Evolutionary conservation across 2,329 filamentous ascomycete species (phyloP).

Genomic region (Pestalotiopsis fici): DNA sequence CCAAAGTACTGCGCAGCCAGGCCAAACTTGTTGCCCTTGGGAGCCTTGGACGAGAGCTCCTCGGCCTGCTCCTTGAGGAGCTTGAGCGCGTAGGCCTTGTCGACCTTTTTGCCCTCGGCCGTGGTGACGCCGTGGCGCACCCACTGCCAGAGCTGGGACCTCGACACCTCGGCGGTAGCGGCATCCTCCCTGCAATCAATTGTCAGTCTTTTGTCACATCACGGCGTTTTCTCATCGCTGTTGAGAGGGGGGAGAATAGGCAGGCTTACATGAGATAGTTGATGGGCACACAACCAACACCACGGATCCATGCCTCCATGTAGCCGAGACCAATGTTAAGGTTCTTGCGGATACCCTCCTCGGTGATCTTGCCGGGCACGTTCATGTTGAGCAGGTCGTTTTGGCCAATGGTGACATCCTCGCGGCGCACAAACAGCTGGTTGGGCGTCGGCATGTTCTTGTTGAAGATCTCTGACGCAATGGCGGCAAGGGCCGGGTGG

Average conservation of each 20-base stretch:
- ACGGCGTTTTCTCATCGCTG: no score
- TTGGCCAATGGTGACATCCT: slow-evolving; percentile 82
- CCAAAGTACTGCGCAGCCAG: slow-evolving; percentile 93
- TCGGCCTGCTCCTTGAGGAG: slow-evolving; percentile 85
- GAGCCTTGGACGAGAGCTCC: slow-evolving; percentile 70
- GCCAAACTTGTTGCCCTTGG: slow-evolving; percentile 88
- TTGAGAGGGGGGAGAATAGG: no score
- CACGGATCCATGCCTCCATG: slow-evolving; percentile 98
- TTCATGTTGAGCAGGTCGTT: slow-evolving; percentile 99
- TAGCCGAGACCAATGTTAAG: slow-evolving; percentile 94
- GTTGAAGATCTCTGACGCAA: slow-evolving; percentile 94
- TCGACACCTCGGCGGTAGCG: slow-evolving; percentile 92
- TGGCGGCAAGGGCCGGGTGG: slow-evolving; percentile 85
- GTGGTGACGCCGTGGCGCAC: slow-evolving; percentile 73
- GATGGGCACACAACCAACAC: slow-evolving; percentile 93
- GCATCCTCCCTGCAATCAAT: slow-evolving; percentile 71
- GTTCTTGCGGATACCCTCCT: slow-evolving; percentile 96
- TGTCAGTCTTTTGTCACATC: no score
- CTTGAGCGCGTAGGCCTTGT: slow-evolving; percentile 87
- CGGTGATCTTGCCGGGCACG: slow-evolving; percentile 86
- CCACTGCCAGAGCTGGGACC: slow-evolving; percentile 98
- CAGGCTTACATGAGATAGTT: slow-evolving; percentile 82
- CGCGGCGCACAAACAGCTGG: slow-evolving; percentile 87
- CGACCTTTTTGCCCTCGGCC: slow-evolving; percentile 85
- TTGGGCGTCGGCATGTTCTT: slow-evolving; percentile 98